A percentile compares a stretch with the other conserved stretches of the same genome.
phyloP scores from a whole-genome alignment of 768 basidiomycete species.

The Amyloporia xantha region DNA sequence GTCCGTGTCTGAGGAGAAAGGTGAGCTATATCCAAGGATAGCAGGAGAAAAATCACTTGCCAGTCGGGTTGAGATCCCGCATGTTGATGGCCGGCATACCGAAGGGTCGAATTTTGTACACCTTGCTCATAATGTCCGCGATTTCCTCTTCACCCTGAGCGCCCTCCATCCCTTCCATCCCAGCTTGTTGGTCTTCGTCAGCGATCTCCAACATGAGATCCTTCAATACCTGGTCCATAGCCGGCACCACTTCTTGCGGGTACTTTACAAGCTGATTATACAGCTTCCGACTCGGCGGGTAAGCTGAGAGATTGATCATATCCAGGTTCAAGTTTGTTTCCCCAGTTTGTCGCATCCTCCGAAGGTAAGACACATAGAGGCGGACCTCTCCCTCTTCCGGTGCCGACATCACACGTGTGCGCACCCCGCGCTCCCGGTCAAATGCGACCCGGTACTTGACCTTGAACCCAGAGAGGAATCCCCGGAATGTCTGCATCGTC shows the following conservation, averaged over 20 bases:
- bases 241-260: constrained; percentile 95
- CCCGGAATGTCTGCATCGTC: constrained; percentile 85
- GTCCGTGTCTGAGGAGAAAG: constrained; percentile 72
- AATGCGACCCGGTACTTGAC: constrained; percentile 75
- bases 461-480: constrained; percentile 90
- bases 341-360: constrained; percentile 85
- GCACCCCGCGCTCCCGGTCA: constrained; percentile 57
- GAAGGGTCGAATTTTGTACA: constrained; percentile 93
- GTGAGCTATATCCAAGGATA: constrained; percentile 1
- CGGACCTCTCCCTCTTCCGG: constrained; percentile 63
- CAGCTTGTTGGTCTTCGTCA: constrained; percentile 69
- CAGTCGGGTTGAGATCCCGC: constrained; percentile 90
- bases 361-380: constrained; percentile 75
- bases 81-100: constrained; percentile 83
- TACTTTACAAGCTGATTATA: constrained; percentile 83
- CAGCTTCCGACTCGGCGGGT: constrained; percentile 78
- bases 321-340: constrained; percentile 93
- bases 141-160: constrained; percentile 77
- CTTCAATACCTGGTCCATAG: constrained; percentile 94
- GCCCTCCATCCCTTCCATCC: constrained; percentile 70
- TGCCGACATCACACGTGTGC: constrained; percentile 42
- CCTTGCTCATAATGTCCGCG: constrained; percentile 76
- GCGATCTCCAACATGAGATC: constrained; percentile 87
- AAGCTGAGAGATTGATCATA: constrained; percentile 77
- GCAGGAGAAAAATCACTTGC: constrained; percentile 34